Evolutionary conservation across 139 green algal species (phyloP).

Genomic region (Deuterostichococcus epilithicus): DNA sequence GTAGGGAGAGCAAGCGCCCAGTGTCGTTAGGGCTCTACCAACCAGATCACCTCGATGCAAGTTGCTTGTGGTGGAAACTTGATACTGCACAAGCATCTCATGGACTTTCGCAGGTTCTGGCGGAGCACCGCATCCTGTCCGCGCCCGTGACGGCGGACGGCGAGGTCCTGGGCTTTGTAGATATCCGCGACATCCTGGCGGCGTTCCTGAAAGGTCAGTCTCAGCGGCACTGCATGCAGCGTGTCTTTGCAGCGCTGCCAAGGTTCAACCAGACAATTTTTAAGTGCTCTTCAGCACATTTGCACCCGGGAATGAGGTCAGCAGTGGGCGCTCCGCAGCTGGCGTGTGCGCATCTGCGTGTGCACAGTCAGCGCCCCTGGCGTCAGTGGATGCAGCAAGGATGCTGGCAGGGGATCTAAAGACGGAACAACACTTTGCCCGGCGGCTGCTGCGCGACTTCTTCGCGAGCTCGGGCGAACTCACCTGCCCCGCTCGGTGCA

Average conservation of each 20-base stretch:
- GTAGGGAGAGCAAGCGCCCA: background rate
- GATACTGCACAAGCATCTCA: too few species aligned
- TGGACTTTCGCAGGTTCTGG: conserved; percentile 41
- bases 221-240: background rate
- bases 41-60: too few species aligned
- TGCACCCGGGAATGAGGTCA: background rate
- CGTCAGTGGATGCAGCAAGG: background rate
- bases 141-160: conserved; percentile 46
- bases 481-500: too few species aligned
- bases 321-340: background rate
- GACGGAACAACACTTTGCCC: too few species aligned
- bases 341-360: background rate
- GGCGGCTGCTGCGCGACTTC: too few species aligned
- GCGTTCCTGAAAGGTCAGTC: conserved; percentile 48
- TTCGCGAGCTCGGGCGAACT: too few species aligned
- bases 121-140: conserved; percentile 58
- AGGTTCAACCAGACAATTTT: background rate
- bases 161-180: conserved; percentile 56
- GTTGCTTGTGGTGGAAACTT: too few species aligned
- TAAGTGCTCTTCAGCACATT: background rate
- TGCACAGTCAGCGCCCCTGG: background rate
- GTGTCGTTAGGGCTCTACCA: too few species aligned
- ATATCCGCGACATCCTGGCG: conserved; percentile 60
- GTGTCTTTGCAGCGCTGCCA: background rate
- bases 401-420: too few species aligned